These are phyloP conservation scores for Microthlaspi erraticum DNA, from an alignment of 345 rosid genomes.

Conservation along the genomic window DNA sequence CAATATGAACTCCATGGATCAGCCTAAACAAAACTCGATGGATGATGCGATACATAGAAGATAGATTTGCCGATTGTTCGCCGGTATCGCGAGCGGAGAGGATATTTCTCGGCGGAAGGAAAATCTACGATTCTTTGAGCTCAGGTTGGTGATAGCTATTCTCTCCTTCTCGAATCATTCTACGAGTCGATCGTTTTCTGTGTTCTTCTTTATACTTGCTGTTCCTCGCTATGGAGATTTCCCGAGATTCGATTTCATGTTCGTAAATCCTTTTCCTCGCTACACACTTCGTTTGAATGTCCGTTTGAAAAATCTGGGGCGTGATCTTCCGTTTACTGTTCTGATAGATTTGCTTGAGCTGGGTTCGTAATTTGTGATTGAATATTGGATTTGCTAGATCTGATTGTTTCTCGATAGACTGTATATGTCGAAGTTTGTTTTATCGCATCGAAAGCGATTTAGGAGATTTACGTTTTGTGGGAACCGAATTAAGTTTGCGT, in stretches of 20 bases:
- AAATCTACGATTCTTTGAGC: neutral
- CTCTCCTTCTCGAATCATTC: neutral
- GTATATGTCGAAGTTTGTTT: neutral
- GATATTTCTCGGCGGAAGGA: conserved; percentile 10
- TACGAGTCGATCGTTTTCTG: no score
- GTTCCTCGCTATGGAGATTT: neutral
- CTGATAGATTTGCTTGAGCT: neutral
- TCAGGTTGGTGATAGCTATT: conserved; percentile 30
- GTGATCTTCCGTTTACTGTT: neutral
- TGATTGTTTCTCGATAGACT: conserved; percentile 8
- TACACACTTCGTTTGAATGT: neutral
- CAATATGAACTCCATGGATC: neutral
- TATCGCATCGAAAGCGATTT: neutral
- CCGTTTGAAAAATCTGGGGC: neutral
- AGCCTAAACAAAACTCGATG: neutral
- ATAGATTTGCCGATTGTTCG: neutral
- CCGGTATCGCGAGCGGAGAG: conserved; percentile 14
- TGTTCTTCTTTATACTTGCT: neutral
- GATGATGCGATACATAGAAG: neutral
- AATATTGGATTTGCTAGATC: conserved; percentile 32
- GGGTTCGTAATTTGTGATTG: conserved; percentile 16
- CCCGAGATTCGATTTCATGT: conserved; percentile 5
- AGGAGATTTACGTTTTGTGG: neutral
- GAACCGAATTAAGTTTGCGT: conserved; percentile 1
- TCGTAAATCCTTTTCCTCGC: neutral